A percentile compares a stretch with the other conserved stretches of the same genome.
These are phyloP conservation scores for Dalbergia oliveri DNA, from an alignment of 306 rosid species.

Conservation along the genomic window DNA sequence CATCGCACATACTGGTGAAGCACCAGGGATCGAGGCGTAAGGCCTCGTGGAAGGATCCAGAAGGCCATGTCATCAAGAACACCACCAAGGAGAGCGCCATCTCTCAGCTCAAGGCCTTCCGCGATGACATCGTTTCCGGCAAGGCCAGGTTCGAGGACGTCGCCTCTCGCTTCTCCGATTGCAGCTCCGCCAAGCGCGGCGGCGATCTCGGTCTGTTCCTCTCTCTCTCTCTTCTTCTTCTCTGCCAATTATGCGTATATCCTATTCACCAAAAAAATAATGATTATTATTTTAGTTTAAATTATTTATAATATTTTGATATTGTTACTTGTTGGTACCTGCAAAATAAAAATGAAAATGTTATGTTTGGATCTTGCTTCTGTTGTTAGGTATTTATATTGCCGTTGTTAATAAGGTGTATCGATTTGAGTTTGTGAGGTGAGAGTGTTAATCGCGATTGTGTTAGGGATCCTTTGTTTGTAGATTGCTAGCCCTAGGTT, in stretches of 20 bases:
- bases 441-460: background rate
- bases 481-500: background rate
- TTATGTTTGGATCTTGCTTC: background rate
- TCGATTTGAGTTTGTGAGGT: background rate
- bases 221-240: background rate
- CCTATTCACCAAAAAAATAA: too few relatives aligned
- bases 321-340: too few relatives aligned
- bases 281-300: too few relatives aligned
- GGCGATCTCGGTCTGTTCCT: constrained; percentile 86
- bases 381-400: background rate
- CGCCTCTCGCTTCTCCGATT: constrained; percentile 87
- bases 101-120: constrained; percentile 70
- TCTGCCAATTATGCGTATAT: background rate
- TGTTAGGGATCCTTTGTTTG: background rate
- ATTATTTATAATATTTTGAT: too few relatives aligned
- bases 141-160: constrained; percentile 75
- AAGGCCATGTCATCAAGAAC: constrained; percentile 73
- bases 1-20: constrained; percentile 94
- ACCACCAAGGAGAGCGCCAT: constrained; percentile 81
- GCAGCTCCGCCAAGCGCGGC: constrained; percentile 97
- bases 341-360: too few relatives aligned
- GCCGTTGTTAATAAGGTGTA: background rate
- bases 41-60: constrained; percentile 99
- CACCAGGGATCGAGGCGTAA: constrained; percentile 91
- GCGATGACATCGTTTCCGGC: constrained; percentile 81